These are phyloP conservation scores for Xylaria flabelliformis DNA, from an alignment of 495 filamentous ascomycete species.

Conservation along the genomic window DNA sequence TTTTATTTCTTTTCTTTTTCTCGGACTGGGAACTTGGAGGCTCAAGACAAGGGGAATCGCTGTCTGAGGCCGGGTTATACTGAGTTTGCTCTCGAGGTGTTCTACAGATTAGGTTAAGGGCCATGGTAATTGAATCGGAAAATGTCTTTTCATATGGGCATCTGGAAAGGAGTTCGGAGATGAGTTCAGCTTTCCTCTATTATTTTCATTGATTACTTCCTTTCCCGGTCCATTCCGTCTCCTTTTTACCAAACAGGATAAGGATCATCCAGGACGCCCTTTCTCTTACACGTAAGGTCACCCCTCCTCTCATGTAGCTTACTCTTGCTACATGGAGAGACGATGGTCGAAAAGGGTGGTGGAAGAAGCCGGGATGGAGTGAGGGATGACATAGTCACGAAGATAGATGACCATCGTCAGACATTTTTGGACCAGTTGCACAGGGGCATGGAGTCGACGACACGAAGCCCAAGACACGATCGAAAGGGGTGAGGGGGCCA, in stretches of 20 bases:
- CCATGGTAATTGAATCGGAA: constrained; percentile 9
- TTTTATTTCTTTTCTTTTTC: constrained; percentile 23
- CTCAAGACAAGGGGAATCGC: constrained; percentile 19
- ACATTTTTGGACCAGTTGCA: constrained; percentile 1
- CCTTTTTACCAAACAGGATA: not conserved
- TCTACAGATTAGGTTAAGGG: constrained; percentile 13
- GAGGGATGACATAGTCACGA: constrained; percentile 5
- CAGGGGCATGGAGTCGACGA: constrained; percentile 4
- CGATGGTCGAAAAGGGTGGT: not conserved
- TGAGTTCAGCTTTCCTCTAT: not conserved
- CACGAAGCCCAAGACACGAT: constrained; percentile 9
- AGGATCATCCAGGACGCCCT: not conserved
- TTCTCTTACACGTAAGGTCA: not conserved
- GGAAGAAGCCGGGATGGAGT: constrained; percentile 3
- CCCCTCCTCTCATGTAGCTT: not conserved
- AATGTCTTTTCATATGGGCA: constrained; percentile 24
- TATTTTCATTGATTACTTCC: not conserved
- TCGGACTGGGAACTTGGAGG: not conserved
- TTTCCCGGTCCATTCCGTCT: not conserved
- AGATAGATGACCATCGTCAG: constrained; percentile 13
- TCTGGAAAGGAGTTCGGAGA: constrained; percentile 27
- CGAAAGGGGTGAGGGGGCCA: constrained; percentile 8
- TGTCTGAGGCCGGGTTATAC: constrained; percentile 9
- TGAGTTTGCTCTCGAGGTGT: constrained; percentile 10
- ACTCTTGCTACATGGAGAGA: constrained; percentile 3